Evolutionary conservation across 768 basidiomycete genomes (phyloP).

Genomic region (Asterophora lycoperdoides): DNA sequence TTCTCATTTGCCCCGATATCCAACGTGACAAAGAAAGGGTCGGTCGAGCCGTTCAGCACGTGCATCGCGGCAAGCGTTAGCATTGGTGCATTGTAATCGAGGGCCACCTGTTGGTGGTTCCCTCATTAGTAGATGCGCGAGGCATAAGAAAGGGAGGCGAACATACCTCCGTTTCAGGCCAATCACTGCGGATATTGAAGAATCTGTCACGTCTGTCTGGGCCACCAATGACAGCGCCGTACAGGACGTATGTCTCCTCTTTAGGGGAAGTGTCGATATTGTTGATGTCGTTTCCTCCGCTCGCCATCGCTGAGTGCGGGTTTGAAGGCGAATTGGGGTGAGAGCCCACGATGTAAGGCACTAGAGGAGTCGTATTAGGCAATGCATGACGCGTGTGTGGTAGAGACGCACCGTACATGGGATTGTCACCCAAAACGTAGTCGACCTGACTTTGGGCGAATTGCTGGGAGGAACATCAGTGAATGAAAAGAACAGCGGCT

Average conservation of each 20-base stretch:
- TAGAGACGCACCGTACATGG: constrained; percentile 66
- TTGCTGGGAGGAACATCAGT: constrained; percentile 32
- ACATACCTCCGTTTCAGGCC: constrained; percentile 79
- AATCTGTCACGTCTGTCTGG: constrained; percentile 72
- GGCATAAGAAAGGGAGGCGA: not conserved
- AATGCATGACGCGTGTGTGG: not conserved
- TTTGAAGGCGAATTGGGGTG: constrained; percentile 90
- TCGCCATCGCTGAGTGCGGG: constrained; percentile 87
- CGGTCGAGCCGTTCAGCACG: constrained; percentile 57
- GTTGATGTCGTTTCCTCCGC: constrained; percentile 69
- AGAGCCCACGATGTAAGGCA: constrained; percentile 81
- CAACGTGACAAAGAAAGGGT: constrained; percentile 76
- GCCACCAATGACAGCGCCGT: constrained; percentile 87
- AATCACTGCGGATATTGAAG: constrained; percentile 85
- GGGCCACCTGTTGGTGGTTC: constrained; percentile 46
- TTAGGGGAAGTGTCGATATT: constrained; percentile 69
- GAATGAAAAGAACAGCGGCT: not conserved
- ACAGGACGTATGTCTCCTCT: constrained; percentile 71
- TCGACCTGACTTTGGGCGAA: constrained; percentile 77
- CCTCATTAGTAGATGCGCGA: not conserved
- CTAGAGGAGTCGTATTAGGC: constrained; percentile 27
- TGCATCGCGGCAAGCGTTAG: constrained; percentile 81
- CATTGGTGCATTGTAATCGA: constrained; percentile 89
- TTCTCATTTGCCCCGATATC: constrained; percentile 62
- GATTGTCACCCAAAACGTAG: constrained; percentile 84